These are phyloP conservation scores for Spirogloea muscicola DNA, from an alignment of 139 green algal species.

Conservation along the genomic window DNA sequence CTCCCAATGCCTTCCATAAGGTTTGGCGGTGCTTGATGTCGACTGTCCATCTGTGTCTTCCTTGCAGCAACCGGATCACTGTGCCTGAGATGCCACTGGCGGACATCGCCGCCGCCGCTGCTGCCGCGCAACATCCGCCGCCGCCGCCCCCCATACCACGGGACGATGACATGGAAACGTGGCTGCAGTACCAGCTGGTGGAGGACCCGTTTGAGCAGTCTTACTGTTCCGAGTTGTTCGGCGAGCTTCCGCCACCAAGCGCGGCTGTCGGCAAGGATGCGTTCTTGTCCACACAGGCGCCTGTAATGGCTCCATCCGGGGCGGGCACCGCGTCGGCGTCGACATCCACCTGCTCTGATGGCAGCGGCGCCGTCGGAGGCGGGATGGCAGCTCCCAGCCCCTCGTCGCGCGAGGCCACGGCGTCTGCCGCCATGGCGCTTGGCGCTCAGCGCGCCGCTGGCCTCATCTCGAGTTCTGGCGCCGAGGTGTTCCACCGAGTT, in stretches of 20 bases:
- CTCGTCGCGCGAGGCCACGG: neutral
- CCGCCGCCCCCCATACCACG: too few species aligned
- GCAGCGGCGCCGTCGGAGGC: neutral
- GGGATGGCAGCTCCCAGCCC: neutral
- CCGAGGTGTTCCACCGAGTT: constrained; percentile 20
- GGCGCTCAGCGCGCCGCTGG: constrained; percentile 10
- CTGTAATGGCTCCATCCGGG: neutral
- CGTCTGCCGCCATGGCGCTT: constrained; percentile 14
- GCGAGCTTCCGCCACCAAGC: neutral
- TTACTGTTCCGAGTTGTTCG: neutral
- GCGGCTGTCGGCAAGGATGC: too few species aligned
- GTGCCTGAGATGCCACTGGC: too few species aligned
- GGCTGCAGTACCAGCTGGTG: neutral
- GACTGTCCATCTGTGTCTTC: too few species aligned
- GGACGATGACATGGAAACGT: constrained; percentile 1
- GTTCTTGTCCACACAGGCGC: too few species aligned
- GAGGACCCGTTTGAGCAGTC: neutral
- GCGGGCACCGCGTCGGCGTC: neutral
- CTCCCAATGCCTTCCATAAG: too few species aligned
- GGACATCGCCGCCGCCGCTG: too few species aligned
- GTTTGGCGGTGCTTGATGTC: too few species aligned
- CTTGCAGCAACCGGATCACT: too few species aligned
- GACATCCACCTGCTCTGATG: neutral
- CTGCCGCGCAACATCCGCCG: too few species aligned
- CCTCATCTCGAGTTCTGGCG: neutral